Evolutionary conservation across 106 monocot genomes (phyloP).

Genomic region (Dendrobium catenatum): DNA sequence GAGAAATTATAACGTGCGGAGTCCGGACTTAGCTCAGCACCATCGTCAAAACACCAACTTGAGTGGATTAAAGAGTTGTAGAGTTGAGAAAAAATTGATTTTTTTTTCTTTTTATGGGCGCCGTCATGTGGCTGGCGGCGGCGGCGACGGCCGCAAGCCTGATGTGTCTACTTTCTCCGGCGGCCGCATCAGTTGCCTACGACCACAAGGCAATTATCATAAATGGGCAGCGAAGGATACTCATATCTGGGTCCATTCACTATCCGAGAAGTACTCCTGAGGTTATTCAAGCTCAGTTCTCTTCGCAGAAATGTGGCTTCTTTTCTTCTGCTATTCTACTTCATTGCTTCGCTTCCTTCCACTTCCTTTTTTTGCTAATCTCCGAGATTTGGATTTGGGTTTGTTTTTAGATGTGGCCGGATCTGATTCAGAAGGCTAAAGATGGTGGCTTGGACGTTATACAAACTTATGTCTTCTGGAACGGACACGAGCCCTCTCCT

Average conservation of each 20-base stretch:
- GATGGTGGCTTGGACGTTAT: conserved; percentile 62
- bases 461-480: conserved; percentile 77
- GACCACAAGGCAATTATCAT: conserved; percentile 22
- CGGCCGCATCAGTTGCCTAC: conserved; percentile 8
- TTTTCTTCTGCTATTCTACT: neutral
- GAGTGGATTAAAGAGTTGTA: neutral
- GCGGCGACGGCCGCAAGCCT: neutral
- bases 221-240: conserved; percentile 41
- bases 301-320: neutral
- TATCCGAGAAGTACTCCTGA: conserved; percentile 51
- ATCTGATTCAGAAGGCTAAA: conserved; percentile 54
- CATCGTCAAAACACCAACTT: neutral
- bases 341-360: neutral
- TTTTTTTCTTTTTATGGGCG: neutral
- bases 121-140: neutral
- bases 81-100: neutral
- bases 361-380: neutral
- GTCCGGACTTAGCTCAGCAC: too few species aligned
- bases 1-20: too few species aligned
- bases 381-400: neutral
- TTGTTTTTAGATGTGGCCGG: conserved; percentile 50
- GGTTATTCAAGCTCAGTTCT: conserved; percentile 2
- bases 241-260: conserved; percentile 53
- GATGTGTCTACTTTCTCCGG: neutral
- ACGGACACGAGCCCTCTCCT: conserved; percentile 39